Conservation (phyloP, 257 asterid species). For the Solanum clarkiae region DNA sequence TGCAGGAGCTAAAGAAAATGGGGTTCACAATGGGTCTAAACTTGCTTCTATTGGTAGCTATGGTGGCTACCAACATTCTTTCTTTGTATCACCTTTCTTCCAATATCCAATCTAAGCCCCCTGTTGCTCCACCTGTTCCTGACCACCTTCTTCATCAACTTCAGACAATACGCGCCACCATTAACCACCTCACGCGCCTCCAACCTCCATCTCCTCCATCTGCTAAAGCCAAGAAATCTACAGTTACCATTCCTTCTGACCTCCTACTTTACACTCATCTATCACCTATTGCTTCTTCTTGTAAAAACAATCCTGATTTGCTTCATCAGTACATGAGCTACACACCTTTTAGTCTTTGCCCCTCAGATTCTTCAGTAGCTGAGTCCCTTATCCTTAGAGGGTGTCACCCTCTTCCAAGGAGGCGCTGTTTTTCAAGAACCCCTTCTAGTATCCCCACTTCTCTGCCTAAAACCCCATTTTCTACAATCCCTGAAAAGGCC, state of each 20-base stretch:
- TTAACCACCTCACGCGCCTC: conserved; percentile 80
- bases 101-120: conserved; percentile 50
- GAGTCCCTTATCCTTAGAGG: conserved; percentile 82
- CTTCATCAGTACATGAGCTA: conserved; percentile 84
- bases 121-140: conserved; percentile 59
- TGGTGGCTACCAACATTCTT: conserved; percentile 96
- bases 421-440: conserved; percentile 83
- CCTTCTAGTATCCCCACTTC: conserved; percentile 21
- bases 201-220: conserved; percentile 27
- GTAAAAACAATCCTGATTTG: conserved; percentile 63
- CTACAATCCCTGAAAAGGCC: conserved; percentile 49
- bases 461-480: conserved; percentile 55
- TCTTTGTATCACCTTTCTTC: conserved; percentile 97
- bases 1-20: conserved; percentile 14
- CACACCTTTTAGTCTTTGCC: conserved; percentile 69
- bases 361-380: conserved; percentile 46
- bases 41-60: conserved; percentile 64
- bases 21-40: conserved; percentile 88
- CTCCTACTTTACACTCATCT: conserved; percentile 70
- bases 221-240: conserved; percentile 14
- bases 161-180: conserved; percentile 93
- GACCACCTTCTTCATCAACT: conserved; percentile 96
- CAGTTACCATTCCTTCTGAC: conserved; percentile 56
- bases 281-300: conserved; percentile 83
- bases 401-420: conserved; percentile 97